phyloP scores from a whole-genome alignment of 2,329 filamentous ascomycete species.

The Hypoxylon sp. region DNA sequence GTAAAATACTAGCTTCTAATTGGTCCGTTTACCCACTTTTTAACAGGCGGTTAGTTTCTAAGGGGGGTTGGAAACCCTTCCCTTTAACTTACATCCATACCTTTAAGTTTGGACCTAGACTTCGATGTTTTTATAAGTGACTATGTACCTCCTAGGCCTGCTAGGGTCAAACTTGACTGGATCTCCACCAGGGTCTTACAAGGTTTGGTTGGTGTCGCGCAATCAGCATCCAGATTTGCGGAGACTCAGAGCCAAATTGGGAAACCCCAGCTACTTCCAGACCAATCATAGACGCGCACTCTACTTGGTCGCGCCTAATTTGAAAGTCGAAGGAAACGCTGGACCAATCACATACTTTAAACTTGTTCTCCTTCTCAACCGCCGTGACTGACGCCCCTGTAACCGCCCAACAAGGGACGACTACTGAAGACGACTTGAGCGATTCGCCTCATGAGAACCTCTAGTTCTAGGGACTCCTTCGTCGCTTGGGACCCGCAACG shows the following conservation, averaged over 20 bases:
- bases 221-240: slow-evolving; percentile 43
- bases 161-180: slow-evolving; percentile 23
- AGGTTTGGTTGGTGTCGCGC: slow-evolving; percentile 22
- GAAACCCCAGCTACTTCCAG: slow-evolving; percentile 34
- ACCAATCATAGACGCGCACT: slow-evolving; percentile 49
- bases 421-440: slow-evolving; percentile 36
- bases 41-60: too few relatives aligned
- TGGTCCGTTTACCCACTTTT: too few relatives aligned
- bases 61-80: too few relatives aligned
- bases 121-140: slow-evolving; percentile 1
- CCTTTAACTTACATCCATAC: too few relatives aligned
- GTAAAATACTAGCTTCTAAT: too few relatives aligned
- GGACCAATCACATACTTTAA: slow-evolving; percentile 42
- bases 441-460: slow-evolving; percentile 55
- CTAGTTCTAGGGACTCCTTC: slow-evolving; percentile 50
- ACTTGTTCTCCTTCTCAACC: slow-evolving; percentile 53
- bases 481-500: slow-evolving; percentile 52
- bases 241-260: slow-evolving; percentile 43
- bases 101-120: neutral
- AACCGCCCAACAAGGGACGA: slow-evolving; percentile 45
- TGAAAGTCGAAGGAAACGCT: slow-evolving; percentile 41
- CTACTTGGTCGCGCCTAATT: slow-evolving; percentile 51
- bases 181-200: slow-evolving; percentile 21
- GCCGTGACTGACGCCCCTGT: slow-evolving; percentile 44
- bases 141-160: too few relatives aligned